Base-by-base conservation (phyloP, 1,139 yeast species). In the Pichia cactophila region DNA sequence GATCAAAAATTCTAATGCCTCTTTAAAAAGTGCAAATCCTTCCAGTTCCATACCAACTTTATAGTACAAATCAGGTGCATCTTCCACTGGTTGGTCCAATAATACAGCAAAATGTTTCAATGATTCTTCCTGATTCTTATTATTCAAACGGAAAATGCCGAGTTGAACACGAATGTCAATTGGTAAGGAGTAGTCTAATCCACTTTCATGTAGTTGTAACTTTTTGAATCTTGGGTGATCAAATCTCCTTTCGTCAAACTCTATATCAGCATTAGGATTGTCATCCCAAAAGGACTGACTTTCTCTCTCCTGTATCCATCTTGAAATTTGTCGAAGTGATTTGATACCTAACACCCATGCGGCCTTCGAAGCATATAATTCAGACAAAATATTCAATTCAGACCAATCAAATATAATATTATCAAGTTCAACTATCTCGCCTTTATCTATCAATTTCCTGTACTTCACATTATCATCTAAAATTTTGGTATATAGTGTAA, bases 281-380 rank as follows among this genome's bases (percentile, higher is more conserved):
- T 83, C 89, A 56, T 86, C 88, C 98, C 98, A 92, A 73, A 84
- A 88, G 0, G 72, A 70, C 64, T 92, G 96, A 26, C 69, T 70
- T 33, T 71, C 77, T 56, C 98, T 75, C 11, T 73, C 74, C 56
- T 86, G 89, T 17, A 90, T 76, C 94, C 96, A 89, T 50, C 98
- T 72, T 1, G 96, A 78, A 12, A 87, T 85, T 36, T 76, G 69
- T 58, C 86, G 85, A 44, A 88, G 75, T 0, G 80, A 73, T 49
- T 74, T 75, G 23, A 89, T 74, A 1, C 92, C 94, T 16, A 77
- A 70, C 7, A 66, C 60, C 75, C 82, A 86, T 10, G 82, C 80
- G 42, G 78, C 78, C 53, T 83, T 83, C 49, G 81, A 80, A 36
- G 82, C 74, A 61, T 85, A 86, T 36, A 92, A 69, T 61, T 92